Evolutionary conservation across 768 basidiomycete genomes (phyloP).

Genomic region (Termitomyces sp.): DNA sequence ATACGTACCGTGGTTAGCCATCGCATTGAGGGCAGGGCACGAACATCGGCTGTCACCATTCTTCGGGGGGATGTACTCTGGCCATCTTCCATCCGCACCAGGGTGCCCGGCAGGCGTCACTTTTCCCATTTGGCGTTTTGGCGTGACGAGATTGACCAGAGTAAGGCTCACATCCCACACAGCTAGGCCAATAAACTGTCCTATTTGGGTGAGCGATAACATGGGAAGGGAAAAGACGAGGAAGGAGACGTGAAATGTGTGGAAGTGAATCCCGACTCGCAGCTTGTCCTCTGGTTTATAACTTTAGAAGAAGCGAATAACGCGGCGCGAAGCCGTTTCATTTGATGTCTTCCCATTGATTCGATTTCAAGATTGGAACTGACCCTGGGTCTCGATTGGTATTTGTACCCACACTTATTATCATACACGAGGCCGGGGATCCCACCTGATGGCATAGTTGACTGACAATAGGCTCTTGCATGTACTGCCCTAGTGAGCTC

Average conservation of each 20-base stretch:
- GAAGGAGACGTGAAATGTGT: background rate
- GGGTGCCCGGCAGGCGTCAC: conserved; percentile 51
- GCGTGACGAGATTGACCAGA: conserved; percentile 44
- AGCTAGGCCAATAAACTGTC: conserved; percentile 27
- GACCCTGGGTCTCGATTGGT: too few species aligned
- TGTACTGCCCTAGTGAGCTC: too few species aligned
- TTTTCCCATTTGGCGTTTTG: conserved; percentile 42
- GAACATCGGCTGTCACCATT: conserved; percentile 66
- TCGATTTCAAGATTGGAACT: too few species aligned
- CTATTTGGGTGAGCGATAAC: conserved; percentile 23
- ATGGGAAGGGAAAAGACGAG: conserved; percentile 12
- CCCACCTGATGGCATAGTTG: too few species aligned
- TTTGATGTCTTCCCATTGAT: too few species aligned
- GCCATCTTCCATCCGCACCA: conserved; percentile 62
- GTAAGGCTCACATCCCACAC: conserved; percentile 49
- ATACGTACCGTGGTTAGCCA: conserved; percentile 76
- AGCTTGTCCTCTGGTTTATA: conserved; percentile 2
- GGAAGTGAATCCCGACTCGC: background rate
- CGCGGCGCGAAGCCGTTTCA: background rate
- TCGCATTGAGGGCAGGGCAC: conserved; percentile 58
- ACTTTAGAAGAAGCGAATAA: conserved; percentile 8
- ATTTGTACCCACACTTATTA: too few species aligned
- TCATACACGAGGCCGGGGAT: too few species aligned
- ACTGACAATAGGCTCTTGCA: too few species aligned
- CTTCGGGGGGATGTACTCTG: conserved; percentile 51